phyloP scores from a whole-genome alignment of 352 stramenopile genomes.

The Elongisporangium anandrum region DNA sequence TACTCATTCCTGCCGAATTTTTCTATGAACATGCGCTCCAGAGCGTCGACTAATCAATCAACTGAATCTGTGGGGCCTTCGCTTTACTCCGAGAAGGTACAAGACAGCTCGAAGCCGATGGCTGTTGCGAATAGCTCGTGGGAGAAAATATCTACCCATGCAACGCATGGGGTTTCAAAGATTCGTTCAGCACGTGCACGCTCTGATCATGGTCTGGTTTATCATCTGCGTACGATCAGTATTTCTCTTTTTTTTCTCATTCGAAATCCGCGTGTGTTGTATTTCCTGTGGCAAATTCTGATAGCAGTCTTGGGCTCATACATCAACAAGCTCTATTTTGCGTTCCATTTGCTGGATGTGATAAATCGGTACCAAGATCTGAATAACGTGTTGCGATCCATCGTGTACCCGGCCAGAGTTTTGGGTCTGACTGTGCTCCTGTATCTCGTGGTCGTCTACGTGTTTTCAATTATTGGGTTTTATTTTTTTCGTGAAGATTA shows the following conservation, averaged over 20 bases:
- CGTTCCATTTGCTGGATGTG: conserved; percentile 69
- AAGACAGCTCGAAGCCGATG: neutral
- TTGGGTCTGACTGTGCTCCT: conserved; percentile 54
- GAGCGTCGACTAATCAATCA: neutral
- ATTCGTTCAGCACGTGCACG: neutral
- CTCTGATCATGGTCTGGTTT: neutral
- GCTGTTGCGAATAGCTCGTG: neutral
- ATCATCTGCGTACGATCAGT: conserved; percentile 20
- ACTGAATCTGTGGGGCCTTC: neutral
- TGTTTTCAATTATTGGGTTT: conserved; percentile 67
- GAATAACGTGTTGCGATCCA: conserved; percentile 65
- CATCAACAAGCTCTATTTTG: conserved; percentile 75
- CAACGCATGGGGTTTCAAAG: neutral
- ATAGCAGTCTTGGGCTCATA: conserved; percentile 56
- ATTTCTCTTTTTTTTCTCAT: conserved; percentile 55
- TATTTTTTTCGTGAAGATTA: conserved; percentile 74
- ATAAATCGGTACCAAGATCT: conserved; percentile 78
- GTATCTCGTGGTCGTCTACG: conserved; percentile 71
- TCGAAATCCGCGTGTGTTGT: conserved; percentile 48
- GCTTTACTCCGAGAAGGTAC: neutral
- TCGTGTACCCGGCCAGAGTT: conserved; percentile 53
- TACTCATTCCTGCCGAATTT: conserved; percentile 45
- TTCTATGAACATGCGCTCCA: conserved; percentile 1
- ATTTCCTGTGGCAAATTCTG: conserved; percentile 50
- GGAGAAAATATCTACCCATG: neutral